These are phyloP conservation scores for Salix dunnii DNA, from an alignment of 345 rosid species.

Conservation along the genomic window DNA sequence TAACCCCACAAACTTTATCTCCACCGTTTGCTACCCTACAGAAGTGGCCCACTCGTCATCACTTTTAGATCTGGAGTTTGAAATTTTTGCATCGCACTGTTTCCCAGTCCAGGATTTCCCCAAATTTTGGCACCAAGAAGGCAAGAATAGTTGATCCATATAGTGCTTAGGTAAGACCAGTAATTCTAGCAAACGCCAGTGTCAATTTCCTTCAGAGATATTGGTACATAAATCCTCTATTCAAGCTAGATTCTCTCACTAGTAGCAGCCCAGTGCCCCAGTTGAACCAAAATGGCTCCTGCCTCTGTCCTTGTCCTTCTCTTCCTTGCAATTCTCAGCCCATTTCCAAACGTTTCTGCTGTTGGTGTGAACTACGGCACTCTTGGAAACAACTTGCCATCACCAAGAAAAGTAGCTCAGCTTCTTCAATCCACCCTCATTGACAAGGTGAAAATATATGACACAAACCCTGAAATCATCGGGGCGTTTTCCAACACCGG, in stretches of 20 bases:
- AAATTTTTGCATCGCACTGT: conserved; percentile 4
- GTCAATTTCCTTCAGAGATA: neutral
- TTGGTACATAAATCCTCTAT: neutral
- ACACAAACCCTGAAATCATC: conserved; percentile 60
- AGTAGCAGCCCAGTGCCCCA: neutral
- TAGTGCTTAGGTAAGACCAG: neutral
- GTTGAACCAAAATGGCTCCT: conserved; percentile 19
- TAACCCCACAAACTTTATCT: neutral
- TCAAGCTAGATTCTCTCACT: neutral
- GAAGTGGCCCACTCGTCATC: conserved; percentile 1
- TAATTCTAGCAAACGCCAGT: neutral
- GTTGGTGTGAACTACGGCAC: conserved; percentile 68
- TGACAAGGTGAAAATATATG: conserved; percentile 63
- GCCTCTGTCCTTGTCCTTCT: neutral
- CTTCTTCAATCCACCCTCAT: conserved; percentile 65
- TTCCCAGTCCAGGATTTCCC: neutral
- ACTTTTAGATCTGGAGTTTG: conserved; percentile 19
- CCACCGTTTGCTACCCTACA: neutral
- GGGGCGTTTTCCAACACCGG: conserved; percentile 63
- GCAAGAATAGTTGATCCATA: neutral
- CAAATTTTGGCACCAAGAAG: neutral
- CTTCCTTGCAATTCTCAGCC: conserved; percentile 13
- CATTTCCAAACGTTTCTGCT: conserved; percentile 14
- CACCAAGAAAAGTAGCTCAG: conserved; percentile 56
- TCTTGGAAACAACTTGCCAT: conserved; percentile 60